Evolutionary conservation across 2,329 filamentous ascomycete genomes (phyloP).

Genomic region (Plectosphaerella cucumerina): DNA sequence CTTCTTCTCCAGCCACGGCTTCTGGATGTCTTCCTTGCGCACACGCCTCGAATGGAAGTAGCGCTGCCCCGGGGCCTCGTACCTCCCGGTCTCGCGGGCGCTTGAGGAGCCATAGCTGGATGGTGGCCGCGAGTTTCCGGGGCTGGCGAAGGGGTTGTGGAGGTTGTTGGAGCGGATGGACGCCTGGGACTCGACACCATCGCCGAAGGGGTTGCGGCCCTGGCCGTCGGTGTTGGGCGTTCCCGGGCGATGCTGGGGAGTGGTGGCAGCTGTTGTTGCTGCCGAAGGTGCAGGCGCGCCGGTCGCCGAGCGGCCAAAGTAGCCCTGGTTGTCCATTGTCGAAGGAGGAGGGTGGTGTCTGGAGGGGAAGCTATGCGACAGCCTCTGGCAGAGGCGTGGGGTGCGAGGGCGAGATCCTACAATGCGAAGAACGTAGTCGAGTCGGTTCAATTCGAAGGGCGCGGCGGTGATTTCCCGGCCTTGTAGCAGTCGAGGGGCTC

Average conservation of each 20-base stretch:
- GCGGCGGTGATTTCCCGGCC: background rate
- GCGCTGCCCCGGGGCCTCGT: slow-evolving; percentile 36
- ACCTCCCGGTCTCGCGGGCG: slow-evolving; percentile 24
- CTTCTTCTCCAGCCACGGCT: slow-evolving; percentile 70
- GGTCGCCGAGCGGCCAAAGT: slow-evolving; percentile 21
- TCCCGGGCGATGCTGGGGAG: slow-evolving; percentile 31
- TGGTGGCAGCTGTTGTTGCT: slow-evolving; percentile 31
- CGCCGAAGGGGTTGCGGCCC: slow-evolving; percentile 34
- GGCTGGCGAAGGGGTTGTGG: slow-evolving; percentile 43
- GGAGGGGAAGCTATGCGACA: no score
- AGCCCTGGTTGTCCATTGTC: slow-evolving; percentile 14
- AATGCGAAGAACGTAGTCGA: slow-evolving; percentile 17
- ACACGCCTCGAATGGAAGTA: slow-evolving; percentile 75
- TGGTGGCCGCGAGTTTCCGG: slow-evolving; percentile 37
- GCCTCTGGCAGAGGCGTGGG: no score
- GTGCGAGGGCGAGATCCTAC: slow-evolving; percentile 6
- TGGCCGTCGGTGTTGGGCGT: slow-evolving; percentile 35
- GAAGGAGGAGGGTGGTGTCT: no score
- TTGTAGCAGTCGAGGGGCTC: background rate
- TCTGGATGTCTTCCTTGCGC: slow-evolving; percentile 67
- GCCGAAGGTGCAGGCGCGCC: slow-evolving; percentile 24
- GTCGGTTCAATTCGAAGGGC: background rate
- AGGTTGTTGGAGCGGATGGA: slow-evolving; percentile 11
- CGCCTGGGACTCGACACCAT: slow-evolving; percentile 30
- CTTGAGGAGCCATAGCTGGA: slow-evolving; percentile 45